Conservation (phyloP, 345 rosid species). For the Syzygium jambos region DNA sequence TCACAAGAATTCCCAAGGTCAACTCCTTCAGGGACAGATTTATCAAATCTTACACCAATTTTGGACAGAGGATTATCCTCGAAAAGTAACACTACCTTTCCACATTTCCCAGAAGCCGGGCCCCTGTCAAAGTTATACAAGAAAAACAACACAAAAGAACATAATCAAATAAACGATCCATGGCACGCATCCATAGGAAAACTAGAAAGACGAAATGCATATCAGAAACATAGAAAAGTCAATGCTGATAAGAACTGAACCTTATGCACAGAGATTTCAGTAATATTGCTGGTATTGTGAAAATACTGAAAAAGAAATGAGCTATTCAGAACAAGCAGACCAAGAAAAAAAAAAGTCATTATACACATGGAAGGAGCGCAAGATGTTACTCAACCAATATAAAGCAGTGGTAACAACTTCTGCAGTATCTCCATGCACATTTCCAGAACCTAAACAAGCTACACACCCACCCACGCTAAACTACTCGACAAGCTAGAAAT, state of each 20-base stretch:
- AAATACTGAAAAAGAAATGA: background rate
- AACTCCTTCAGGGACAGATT: conserved; percentile 69
- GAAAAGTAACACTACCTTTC: conserved; percentile 56
- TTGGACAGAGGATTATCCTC: conserved; percentile 70
- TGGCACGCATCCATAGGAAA: background rate
- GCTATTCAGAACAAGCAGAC: background rate
- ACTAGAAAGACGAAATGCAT: background rate
- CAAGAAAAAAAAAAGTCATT: background rate
- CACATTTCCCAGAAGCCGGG: conserved; percentile 51
- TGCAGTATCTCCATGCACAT: background rate
- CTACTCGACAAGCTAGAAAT: background rate
- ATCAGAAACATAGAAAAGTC: background rate
- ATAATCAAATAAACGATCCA: background rate
- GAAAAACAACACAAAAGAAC: background rate
- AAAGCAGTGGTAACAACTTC: background rate
- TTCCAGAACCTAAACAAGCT: background rate
- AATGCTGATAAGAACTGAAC: background rate
- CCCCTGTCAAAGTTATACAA: conserved; percentile 36
- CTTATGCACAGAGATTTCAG: background rate
- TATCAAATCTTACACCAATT: conserved; percentile 84
- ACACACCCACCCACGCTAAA: background rate
- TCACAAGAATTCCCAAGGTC: conserved; percentile 77
- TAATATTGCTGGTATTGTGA: background rate
- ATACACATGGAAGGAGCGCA: background rate
- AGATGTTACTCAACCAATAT: background rate